A percentile compares a stretch with the other conserved stretches of the same genome.
Conservation (phyloP, 371 early-diverging fungal species). For the Apophysomyces variabilis region DNA sequence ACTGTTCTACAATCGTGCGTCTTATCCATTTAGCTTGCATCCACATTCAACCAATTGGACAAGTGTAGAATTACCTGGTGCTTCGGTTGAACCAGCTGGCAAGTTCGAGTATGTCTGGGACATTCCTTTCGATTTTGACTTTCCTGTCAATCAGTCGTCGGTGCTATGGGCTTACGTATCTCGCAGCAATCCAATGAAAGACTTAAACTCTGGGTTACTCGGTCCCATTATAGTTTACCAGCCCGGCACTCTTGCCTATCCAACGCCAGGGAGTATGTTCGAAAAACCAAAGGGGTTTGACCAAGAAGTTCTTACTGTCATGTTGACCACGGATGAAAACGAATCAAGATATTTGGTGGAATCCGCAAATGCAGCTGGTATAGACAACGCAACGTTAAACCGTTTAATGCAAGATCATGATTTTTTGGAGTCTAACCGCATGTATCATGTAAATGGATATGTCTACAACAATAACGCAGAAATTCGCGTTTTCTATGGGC, state of each 20-base stretch:
- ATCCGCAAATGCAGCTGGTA: conserved; percentile 35
- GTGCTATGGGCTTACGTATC: conserved; percentile 54
- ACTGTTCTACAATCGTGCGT: conserved; percentile 46
- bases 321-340: conserved; percentile 52
- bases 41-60: conserved; percentile 34
- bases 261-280: conserved; percentile 37
- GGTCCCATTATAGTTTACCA: conserved; percentile 55
- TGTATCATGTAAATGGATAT: conserved; percentile 59
- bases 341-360: conserved; percentile 41
- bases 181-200: conserved; percentile 31
- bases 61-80: conserved; percentile 24
- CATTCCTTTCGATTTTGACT: conserved; percentile 32
- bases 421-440: conserved; percentile 51
- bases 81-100: conserved; percentile 36
- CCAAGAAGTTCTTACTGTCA: conserved; percentile 49
- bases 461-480: conserved; percentile 52
- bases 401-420: conserved; percentile 20
- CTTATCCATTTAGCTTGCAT: conserved; percentile 50
- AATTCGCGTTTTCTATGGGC: conserved; percentile 39
- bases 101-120: conserved; percentile 53
- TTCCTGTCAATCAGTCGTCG: conserved; percentile 38
- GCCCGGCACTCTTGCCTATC: conserved; percentile 32
- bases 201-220: conserved; percentile 51
- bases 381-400: conserved; percentile 15
- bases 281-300: conserved; percentile 35